Evolutionary conservation across 306 rosid genomes (phyloP).

Genomic region (Trifolium subterraneum): DNA sequence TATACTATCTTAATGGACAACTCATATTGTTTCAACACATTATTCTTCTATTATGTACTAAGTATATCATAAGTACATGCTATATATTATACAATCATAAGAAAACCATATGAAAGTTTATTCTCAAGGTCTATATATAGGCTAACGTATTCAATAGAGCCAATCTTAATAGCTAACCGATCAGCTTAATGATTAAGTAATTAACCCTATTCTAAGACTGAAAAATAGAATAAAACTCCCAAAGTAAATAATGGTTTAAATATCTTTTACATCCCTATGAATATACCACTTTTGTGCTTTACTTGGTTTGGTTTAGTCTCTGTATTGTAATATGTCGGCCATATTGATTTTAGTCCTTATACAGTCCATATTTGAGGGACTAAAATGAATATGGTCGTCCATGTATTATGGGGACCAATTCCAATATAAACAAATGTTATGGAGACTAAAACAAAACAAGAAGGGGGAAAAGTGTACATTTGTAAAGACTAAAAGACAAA

Average conservation of each 20-base stretch:
- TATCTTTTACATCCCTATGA: not conserved
- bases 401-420: not conserved
- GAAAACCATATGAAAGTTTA: not conserved
- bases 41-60: conserved; percentile 31
- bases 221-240: conserved; percentile 10
- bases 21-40: conserved; percentile 37
- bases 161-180: not conserved
- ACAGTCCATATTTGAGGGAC: not conserved
- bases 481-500: not conserved
- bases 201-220: conserved; percentile 3
- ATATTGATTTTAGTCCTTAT: conserved; percentile 9
- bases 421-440: not conserved
- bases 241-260: not conserved
- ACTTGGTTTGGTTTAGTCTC: not conserved
- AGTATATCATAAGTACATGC: not conserved
- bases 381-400: not conserved
- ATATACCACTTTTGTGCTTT: not conserved
- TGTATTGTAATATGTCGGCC: not conserved
- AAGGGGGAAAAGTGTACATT: not conserved
- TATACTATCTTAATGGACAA: conserved; percentile 39
- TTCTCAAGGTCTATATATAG: conserved; percentile 2
- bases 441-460: not conserved
- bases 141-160: not conserved
- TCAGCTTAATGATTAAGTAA: not conserved
- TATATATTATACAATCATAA: not conserved